phyloP scores from a whole-genome alignment of 2,329 filamentous ascomycete genomes.

The Scedosporium minutisporum region DNA sequence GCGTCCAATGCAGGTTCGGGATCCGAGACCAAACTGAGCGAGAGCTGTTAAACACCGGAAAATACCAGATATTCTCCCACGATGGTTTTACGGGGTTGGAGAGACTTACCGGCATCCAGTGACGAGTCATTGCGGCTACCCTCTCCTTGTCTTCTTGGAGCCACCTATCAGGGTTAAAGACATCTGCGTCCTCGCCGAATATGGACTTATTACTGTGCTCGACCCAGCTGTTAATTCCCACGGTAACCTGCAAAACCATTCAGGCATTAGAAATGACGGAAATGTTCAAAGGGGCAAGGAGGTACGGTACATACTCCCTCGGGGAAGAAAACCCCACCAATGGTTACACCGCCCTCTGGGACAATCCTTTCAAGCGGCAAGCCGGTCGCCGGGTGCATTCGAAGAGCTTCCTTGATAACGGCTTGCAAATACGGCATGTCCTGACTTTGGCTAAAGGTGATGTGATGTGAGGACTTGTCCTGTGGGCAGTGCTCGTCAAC shows the following conservation, averaged over 20 bases:
- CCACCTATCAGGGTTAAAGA: constrained; percentile 28
- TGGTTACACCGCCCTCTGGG: constrained; percentile 29
- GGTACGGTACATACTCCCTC: constrained; percentile 11
- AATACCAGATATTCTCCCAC: neutral
- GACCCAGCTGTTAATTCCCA: constrained; percentile 23
- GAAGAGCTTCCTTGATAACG: constrained; percentile 38
- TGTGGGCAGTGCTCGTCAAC: constrained; percentile 19
- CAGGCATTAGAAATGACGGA: no score
- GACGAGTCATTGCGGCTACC: constrained; percentile 4
- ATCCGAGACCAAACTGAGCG: constrained; percentile 27
- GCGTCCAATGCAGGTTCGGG: constrained; percentile 32
- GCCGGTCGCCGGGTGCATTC: constrained; percentile 35
- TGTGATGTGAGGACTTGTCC: constrained; percentile 6
- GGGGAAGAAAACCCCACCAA: constrained; percentile 21
- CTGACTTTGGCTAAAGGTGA: constrained; percentile 18
- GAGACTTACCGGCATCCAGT: constrained; percentile 15
- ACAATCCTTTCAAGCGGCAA: constrained; percentile 36
- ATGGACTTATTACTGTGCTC: constrained; percentile 16
- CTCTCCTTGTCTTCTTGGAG: constrained; percentile 10
- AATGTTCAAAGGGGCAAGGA: neutral
- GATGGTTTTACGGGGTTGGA: neutral
- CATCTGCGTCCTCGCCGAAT: constrained; percentile 19
- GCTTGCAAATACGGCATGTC: constrained; percentile 37
- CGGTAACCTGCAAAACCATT: constrained; percentile 6
- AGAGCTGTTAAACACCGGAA: constrained; percentile 2